Conservation (phyloP, 805 yeast genomes). For the Metschnikowia arizonensis region DNA sequence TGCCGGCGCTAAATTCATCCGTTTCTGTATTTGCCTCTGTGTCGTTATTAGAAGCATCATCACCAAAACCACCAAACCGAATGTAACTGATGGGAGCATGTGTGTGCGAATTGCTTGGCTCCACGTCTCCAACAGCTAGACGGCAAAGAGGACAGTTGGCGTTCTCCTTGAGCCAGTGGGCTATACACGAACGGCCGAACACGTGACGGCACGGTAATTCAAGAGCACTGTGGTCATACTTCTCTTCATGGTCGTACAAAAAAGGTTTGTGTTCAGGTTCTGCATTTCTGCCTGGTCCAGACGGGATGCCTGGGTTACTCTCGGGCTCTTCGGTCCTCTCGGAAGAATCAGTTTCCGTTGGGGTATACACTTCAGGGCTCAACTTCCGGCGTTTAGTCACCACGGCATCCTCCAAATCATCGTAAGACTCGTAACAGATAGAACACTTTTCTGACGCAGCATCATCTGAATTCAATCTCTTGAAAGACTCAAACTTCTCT, state of each 20-base stretch:
- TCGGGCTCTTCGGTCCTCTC: conserved; percentile 6
- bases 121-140: conserved; percentile 23
- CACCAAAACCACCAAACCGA: conserved; percentile 14
- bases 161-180: conserved; percentile 74
- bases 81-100: conserved; percentile 13
- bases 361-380: conserved; percentile 10
- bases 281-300: background rate
- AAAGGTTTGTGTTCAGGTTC: conserved; percentile 10
- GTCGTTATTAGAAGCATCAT: background rate
- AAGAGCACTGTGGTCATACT: conserved; percentile 55
- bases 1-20: background rate
- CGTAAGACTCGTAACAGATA: conserved; percentile 57
- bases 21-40: background rate
- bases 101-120: conserved; percentile 2
- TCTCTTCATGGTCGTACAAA: conserved; percentile 15
- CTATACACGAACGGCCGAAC: conserved; percentile 82
- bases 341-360: conserved; percentile 13
- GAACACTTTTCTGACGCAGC: conserved; percentile 45
- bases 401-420: conserved; percentile 7
- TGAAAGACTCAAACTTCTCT: conserved; percentile 50
- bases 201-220: conserved; percentile 80
- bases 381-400: conserved; percentile 15
- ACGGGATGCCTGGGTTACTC: conserved; percentile 6
- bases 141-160: conserved; percentile 88
- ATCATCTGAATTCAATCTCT: conserved; percentile 25